Conservation (phyloP, 768 basidiomycete genomes). For the Polyporus arcularius region DNA sequence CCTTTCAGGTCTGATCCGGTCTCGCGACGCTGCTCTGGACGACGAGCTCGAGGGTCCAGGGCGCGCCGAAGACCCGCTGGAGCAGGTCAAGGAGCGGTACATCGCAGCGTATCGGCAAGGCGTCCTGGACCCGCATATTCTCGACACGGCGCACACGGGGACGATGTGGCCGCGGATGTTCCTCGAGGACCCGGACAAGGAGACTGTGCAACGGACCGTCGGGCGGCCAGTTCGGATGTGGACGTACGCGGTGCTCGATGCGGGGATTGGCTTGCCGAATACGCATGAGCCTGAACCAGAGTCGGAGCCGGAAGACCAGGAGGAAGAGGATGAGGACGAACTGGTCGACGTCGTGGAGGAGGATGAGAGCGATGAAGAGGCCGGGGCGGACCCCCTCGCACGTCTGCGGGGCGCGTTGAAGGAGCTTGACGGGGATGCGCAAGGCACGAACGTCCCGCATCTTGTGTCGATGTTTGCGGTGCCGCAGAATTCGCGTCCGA, state of each 20-base stretch:
- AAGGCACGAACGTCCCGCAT: conserved; percentile 31
- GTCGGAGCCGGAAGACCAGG: conserved; percentile 18
- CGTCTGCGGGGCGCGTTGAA: conserved; percentile 69
- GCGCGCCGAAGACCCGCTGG: conserved; percentile 3
- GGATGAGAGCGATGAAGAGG: conserved; percentile 32
- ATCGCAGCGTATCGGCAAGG: conserved; percentile 66
- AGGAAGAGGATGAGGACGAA: conserved; percentile 52
- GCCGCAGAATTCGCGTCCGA: conserved; percentile 22
- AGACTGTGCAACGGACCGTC: conserved; percentile 64
- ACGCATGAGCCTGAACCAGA: conserved; percentile 24
- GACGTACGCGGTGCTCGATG: conserved; percentile 69
- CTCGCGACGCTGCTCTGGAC: background rate
- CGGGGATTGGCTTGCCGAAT: conserved; percentile 61
- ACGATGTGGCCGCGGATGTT: conserved; percentile 75
- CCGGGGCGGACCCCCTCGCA: conserved; percentile 62
- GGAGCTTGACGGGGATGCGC: conserved; percentile 49
- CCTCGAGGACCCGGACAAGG: conserved; percentile 75
- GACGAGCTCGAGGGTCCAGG: background rate
- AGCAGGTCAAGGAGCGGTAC: conserved; percentile 50
- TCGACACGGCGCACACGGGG: conserved; percentile 62
- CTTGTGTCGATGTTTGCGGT: conserved; percentile 22
- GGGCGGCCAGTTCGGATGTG: conserved; percentile 63
- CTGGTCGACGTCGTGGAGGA: conserved; percentile 45
- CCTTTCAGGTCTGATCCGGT: conserved; percentile 38
- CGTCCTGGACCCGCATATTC: conserved; percentile 51